Evolutionary conservation across 371 early-diverging fungal genomes (phyloP), one percentile per base, ranked within the genome.

Genomic region (Dichotomocladium elegans): DNA sequence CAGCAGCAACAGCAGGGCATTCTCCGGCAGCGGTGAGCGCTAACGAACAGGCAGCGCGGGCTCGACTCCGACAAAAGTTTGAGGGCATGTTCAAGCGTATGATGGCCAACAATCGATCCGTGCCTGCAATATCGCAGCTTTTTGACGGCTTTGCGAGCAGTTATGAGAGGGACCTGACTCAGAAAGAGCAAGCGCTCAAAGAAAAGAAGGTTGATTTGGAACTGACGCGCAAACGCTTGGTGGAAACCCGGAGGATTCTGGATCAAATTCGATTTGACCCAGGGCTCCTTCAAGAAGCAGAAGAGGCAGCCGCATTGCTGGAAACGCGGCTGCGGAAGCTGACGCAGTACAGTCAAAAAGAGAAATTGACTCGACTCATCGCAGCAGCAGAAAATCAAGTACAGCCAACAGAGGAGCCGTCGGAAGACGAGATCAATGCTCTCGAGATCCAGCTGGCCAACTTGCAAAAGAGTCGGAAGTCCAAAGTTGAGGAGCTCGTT

Each of bases 191-290:
- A 34, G 54, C 43, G 5, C 25, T 70, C 29, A 56, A 58, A n/a
- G 74, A 74, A 24, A 64, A 59, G 22, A 46, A 46, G 15, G 40
- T 58, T 9, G 60, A 64, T 17, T 34, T 74, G 25, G 54, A 60
- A 34, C 15, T 66, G 40, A 54, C 54, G 15, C 58, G 44, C 30
- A 70, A 74, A 24, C 54, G 69, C 15, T 9, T 57, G 1, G 47
- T 53, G 24, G 37, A 56, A 10, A 60, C 63, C 2, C 50, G 42
- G 27, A 37, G 47, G 2, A 53, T 51, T 10, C 43, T 63, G 19
- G 46, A 54, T n/a, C 58, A 53, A 30, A 19, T 54, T 7, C 26
- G 31, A 12, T 43, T 35, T 21, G 58, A 62, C 9, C 35, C 55
- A 11, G 41, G 53, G 0, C 4, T 21, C 10, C 24, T 59, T 27